Conservation (phyloP, 177 flowering plant genomes). For the Vitis hybrid region DNA sequence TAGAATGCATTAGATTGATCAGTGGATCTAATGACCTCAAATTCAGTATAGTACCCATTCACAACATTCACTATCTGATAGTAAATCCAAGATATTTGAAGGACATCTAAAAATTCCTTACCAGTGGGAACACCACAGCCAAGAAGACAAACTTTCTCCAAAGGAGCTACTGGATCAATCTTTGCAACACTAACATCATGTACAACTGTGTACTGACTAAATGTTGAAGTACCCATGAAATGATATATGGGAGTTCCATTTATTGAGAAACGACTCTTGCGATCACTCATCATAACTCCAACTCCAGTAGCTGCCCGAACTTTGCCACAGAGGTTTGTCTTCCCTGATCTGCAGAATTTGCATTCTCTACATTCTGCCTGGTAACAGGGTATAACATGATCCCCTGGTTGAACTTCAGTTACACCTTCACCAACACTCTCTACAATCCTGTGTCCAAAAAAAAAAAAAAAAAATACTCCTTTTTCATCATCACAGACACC, state of each 20-base stretch:
- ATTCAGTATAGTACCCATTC: background rate
- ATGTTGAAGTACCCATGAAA: conserved; percentile 99
- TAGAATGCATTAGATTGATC: too few species aligned
- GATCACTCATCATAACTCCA: conserved; percentile 95
- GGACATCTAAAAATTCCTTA: conserved; percentile 17
- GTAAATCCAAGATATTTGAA: background rate
- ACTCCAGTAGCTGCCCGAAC: conserved; percentile 87
- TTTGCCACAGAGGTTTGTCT: conserved; percentile 97
- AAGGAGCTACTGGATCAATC: conserved; percentile 85
- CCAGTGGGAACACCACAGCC: conserved; percentile 99
- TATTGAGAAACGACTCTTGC: conserved; percentile 84
- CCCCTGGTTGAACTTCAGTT: conserved; percentile 90
- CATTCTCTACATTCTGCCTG: conserved; percentile 96
- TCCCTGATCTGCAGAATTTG: conserved; percentile 95
- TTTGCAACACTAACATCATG: conserved; percentile 99
- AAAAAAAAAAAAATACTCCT: background rate
- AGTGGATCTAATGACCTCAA: too few species aligned
- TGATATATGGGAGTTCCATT: conserved; percentile 95
- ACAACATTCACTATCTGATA: background rate
- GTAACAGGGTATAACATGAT: conserved; percentile 96
- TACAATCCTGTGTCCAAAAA: conserved; percentile 63
- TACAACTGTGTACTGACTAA: conserved; percentile 94
- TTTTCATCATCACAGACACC: background rate
- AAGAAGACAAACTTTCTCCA: conserved; percentile 95
- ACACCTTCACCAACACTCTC: conserved; percentile 99